These are phyloP conservation scores for Nakaseomyces glabratus DNA, from an alignment of 1,139 yeast species.

Conservation along the genomic window DNA sequence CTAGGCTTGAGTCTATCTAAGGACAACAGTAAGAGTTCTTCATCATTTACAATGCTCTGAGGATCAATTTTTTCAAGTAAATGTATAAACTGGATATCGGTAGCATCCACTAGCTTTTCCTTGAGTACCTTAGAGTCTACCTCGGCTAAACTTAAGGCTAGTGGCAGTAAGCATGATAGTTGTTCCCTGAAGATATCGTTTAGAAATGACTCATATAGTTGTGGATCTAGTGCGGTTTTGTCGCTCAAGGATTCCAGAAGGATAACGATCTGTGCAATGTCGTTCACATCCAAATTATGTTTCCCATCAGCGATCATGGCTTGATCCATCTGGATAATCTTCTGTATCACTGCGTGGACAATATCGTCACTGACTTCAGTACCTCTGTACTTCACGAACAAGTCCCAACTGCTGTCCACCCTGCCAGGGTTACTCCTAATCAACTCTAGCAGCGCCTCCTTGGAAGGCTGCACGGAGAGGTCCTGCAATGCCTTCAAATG, in stretches of 20 bases:
- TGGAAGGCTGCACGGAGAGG: conserved; percentile 11
- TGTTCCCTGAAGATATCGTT: conserved; percentile 11
- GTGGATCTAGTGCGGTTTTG: conserved; percentile 8
- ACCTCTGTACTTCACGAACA: conserved; percentile 14
- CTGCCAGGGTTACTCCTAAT: conserved; percentile 28
- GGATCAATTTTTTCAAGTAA: conserved; percentile 12
- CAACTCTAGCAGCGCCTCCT: conserved; percentile 18
- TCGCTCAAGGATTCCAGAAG: conserved; percentile 12
- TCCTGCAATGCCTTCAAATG: conserved; percentile 18
- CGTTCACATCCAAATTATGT: conserved; percentile 11
- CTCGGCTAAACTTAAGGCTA: conserved; percentile 10
- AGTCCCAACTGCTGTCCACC: conserved; percentile 26
- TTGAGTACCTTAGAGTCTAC: conserved; percentile 12
- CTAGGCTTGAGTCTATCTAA: conserved; percentile 14
- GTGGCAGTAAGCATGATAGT: conserved; percentile 16
- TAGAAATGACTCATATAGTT: conserved; percentile 13
- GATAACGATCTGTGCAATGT: conserved; percentile 16
- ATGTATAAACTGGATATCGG: conserved; percentile 13
- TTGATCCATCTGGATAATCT: conserved; percentile 19
- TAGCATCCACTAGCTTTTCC: conserved; percentile 11
- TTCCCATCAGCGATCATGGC: conserved; percentile 20
- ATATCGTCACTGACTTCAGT: conserved; percentile 15
- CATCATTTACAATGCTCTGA: conserved; percentile 9
- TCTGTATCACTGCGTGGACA: conserved; percentile 15
- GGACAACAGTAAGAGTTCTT: conserved; percentile 11